Evolutionary conservation across 164 flowering plant species (phyloP).

Genomic region (Cinnamomum chago): DNA sequence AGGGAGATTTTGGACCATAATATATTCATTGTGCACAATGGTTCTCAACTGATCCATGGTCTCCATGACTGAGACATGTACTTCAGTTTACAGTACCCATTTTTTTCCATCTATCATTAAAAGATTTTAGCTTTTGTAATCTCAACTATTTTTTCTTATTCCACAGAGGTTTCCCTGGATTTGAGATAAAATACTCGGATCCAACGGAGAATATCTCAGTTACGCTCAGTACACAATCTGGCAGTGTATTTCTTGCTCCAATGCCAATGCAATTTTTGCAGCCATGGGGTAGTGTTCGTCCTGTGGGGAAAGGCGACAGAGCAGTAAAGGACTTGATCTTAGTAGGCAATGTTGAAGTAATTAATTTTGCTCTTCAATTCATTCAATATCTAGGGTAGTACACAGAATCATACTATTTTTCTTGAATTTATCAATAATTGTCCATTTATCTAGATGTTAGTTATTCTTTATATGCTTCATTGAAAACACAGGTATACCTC

Average conservation of each 20-base stretch:
- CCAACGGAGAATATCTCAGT: slow-evolving; percentile 67
- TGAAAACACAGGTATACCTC: no score
- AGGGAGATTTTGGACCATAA: no score
- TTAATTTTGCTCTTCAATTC: slow-evolving; percentile 70
- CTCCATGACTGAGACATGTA: no score
- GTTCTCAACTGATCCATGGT: no score
- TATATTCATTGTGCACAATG: no score
- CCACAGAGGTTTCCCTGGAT: slow-evolving; percentile 79
- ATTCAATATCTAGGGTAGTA: slow-evolving; percentile 86
- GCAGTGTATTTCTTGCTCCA: slow-evolving; percentile 61
- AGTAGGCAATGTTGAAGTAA: slow-evolving; percentile 55
- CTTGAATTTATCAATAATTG: not conserved
- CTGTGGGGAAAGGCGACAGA: slow-evolving; percentile 26
- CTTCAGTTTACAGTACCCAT: no score
- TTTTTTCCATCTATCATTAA: no score
- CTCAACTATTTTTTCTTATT: not conserved
- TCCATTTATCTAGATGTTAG: not conserved
- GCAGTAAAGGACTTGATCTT: slow-evolving; percentile 42
- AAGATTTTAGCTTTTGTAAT: no score
- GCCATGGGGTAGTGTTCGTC: slow-evolving; percentile 41
- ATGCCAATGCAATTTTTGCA: slow-evolving; percentile 63
- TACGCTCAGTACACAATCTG: slow-evolving; percentile 50
- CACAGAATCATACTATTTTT: not conserved
- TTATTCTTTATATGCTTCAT: no score
- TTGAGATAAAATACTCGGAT: slow-evolving; percentile 71